phyloP scores from a whole-genome alignment of 78 protist genomes.

The Salpingoeca rosetta region DNA sequence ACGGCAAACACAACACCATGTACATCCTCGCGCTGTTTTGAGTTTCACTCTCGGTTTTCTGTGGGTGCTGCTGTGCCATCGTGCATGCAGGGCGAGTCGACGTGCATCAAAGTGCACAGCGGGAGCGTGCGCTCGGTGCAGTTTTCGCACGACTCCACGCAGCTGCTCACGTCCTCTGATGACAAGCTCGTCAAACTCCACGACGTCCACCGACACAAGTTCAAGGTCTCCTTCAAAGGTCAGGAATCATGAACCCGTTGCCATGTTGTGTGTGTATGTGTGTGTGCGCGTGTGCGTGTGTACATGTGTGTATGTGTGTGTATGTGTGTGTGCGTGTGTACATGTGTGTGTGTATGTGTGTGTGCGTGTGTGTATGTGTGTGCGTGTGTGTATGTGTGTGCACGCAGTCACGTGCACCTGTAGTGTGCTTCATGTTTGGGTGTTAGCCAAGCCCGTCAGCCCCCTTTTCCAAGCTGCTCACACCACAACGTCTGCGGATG shows the following conservation, averaged over 20 bases:
- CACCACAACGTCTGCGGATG: constrained; percentile 31
- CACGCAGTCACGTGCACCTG: constrained; percentile 43
- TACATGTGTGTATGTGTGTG: constrained; percentile 31
- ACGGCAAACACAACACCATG: too few relatives aligned
- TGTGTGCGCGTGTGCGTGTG: not conserved
- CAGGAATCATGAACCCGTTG: not conserved
- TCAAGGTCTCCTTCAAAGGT: constrained; percentile 50
- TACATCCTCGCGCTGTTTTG: too few relatives aligned
- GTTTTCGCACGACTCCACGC: constrained; percentile 57
- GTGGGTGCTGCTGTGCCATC: too few relatives aligned
- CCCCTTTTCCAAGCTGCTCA: constrained; percentile 66
- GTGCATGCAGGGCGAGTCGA: not conserved
- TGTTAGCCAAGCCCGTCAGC: constrained; percentile 42
- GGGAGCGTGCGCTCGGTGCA: constrained; percentile 35
- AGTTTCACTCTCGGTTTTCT: too few relatives aligned
- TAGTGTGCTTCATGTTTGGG: constrained; percentile 49
- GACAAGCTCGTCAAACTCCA: constrained; percentile 74
- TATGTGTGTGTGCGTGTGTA: constrained; percentile 41
- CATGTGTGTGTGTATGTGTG: constrained; percentile 53
- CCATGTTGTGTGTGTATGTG: not conserved
- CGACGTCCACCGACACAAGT: constrained; percentile 56
- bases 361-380: constrained; percentile 14
- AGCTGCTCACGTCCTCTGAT: constrained; percentile 42
- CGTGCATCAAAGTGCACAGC: constrained; percentile 64
- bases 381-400: constrained; percentile 64